Base-by-base conservation (phyloP, 108 stramenopile species). In the Nannochloropsis salina region DNA sequence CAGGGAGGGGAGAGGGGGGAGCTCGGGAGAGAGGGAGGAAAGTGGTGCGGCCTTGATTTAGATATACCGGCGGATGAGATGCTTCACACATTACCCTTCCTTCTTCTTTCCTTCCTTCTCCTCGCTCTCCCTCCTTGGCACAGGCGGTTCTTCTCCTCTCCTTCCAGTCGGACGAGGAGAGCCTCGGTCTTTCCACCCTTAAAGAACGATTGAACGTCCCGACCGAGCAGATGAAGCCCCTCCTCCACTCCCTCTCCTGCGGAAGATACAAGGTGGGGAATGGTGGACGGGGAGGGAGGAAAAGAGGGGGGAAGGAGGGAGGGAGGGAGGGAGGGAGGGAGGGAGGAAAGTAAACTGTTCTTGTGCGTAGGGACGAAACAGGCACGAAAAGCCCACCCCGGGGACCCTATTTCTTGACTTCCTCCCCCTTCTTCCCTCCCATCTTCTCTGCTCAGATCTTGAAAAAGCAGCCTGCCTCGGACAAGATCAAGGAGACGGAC, bases 211-310 rank as follows among this genome's bases (percentile, higher is more conserved):
- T 81, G 31, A 96, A 96, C 88, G 86, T 98, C 82, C 94, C 95
- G 20, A 95, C 96, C 43, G 91, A 92, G 10, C 93, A 94, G 40
- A 84, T 96, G 86, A 99, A 99, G 92, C 97, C 96, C 51, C 91
- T 95, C 45, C 94, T 99, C 93, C 99, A 99, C 92, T 97, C 96
- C 11, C 88, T 99, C 42, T 94, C 93, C 81, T 99, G 99, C 87
- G 99, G 98, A 82, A 99, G 98, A 91, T 95, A 94, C 93, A 97
- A 96, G 90, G 95, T 99, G 83, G 89, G 45, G 91, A 83, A 80
- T 79, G 85, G 51, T 81, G 9, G 83, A 86, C 74, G 88, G 88
- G 15, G 85, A 86, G 88, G 88, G 89, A 15, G 83, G 44, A 86
- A 44, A 85, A 89, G 21, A 88, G 86, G 89, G 85, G 80, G 21